Evolutionary conservation across 257 asterid species (phyloP), one percentile per base, ranked within the genome.

Genomic region (Solanum neorickii): DNA sequence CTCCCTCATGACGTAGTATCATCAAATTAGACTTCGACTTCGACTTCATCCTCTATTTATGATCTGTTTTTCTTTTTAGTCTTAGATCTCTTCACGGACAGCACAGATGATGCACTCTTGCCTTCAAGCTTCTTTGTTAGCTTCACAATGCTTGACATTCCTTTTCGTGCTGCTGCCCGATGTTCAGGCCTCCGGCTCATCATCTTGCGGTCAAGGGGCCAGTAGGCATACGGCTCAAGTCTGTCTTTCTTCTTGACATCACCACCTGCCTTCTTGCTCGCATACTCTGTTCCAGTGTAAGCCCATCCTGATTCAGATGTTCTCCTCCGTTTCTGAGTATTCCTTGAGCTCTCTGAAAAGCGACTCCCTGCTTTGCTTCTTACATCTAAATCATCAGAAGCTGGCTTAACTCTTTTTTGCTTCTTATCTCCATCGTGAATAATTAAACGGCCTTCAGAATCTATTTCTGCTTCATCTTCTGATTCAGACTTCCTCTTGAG

Each of bases 131-230:
- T 94, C 96, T 95, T 97, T 0, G 99, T 89, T 77, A 93, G 85
- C 96, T 92, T 93, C 74, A 94, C 98, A 72, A 97, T 96, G 86
- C 94, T 96, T 25, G 94, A 91, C 98, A 97, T 96, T 52, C 99
- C 99, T 91, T 91, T 96, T 85, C 98, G 92, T 5, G 98, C 99
- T 20, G 98, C 91, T 2, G 96, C 97, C 83, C 98, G 83, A 23
- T 96, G 98, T 90, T 96, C 99, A 0, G 98, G 94, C 91, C 99
- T 93, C 20, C 94, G 91, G 86, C 99, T 97, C 92, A 97, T 89
- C 99, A 97, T 96, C 89, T 96, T 97, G 23, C 99, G 94, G 88
- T 97, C 99, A 87, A 97, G 99, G 52, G 99, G 99, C 99, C 99
- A 97, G 86, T 97, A 96, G 9, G 99, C 99, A 69, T 94, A 97